A percentile compares a stretch with the other conserved stretches of the same genome.
phyloP scores from a whole-genome alignment of 495 filamentous ascomycete species.

The Oleoguttula mirabilis region DNA sequence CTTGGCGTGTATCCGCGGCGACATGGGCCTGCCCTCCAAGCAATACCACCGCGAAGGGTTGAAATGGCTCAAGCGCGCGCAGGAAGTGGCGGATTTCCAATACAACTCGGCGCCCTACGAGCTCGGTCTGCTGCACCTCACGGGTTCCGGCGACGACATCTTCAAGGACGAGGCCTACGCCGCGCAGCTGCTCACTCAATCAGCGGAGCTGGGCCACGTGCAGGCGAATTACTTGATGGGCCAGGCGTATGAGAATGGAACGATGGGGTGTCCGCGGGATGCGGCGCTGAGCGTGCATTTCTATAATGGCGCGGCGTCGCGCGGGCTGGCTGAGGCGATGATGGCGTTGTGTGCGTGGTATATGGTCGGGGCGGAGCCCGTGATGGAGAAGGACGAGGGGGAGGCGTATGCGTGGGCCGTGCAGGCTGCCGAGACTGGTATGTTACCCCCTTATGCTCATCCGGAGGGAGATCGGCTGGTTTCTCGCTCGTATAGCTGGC shows the following conservation, averaged over 20 bases:
- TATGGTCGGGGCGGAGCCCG: constrained; percentile 84
- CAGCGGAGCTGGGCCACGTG: constrained; percentile 79
- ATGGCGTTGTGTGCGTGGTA: constrained; percentile 99
- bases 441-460: constrained; percentile 25
- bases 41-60: constrained; percentile 74
- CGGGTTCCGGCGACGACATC: constrained; percentile 80
- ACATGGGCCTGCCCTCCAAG: constrained; percentile 63
- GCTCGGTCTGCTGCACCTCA: constrained; percentile 74
- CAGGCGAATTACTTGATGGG: constrained; percentile 79
- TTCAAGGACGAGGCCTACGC: constrained; percentile 85
- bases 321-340: constrained; percentile 80
- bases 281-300: constrained; percentile 93
- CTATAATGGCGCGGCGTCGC: constrained; percentile 83
- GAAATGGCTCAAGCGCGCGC: constrained; percentile 91
- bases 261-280: constrained; percentile 74
- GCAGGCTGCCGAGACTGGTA: constrained; percentile 74
- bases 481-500: neutral
- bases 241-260: constrained; percentile 94
- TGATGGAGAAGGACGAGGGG: constrained; percentile 85
- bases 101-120: constrained; percentile 92
- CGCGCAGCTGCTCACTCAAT: constrained; percentile 86
- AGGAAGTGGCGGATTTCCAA: constrained; percentile 76
- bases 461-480: neutral
- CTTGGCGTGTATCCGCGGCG: constrained; percentile 74
- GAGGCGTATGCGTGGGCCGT: constrained; percentile 96